Evolutionary conservation across 1,139 yeast species (phyloP).

Genomic region (Debaryomycetaceae sp.): DNA sequence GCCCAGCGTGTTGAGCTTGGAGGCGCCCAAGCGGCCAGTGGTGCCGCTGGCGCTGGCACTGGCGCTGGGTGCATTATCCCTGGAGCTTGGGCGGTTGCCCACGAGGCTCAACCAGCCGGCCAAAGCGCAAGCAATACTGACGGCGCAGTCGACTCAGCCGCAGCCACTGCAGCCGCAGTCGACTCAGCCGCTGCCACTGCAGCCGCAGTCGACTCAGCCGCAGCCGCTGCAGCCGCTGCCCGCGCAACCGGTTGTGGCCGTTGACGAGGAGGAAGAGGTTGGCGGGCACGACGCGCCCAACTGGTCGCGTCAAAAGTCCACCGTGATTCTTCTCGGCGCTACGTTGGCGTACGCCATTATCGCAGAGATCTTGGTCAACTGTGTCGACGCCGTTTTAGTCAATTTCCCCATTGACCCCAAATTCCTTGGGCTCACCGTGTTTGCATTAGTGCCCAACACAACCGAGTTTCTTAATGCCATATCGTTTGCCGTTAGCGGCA

Average conservation of each 20-base stretch:
- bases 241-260: too few species aligned
- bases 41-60: not conserved
- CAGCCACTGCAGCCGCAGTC: too few species aligned
- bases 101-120: too few species aligned
- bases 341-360: slow-evolving; percentile 85
- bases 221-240: too few species aligned
- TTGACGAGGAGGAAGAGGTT: slow-evolving; percentile 30
- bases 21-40: slow-evolving; percentile 13
- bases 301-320: slow-evolving; percentile 86
- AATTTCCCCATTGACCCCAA: slow-evolving; percentile 81
- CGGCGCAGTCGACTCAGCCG: too few species aligned
- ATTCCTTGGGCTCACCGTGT: slow-evolving; percentile 86
- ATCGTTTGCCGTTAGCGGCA: slow-evolving; percentile 93
- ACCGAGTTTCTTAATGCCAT: slow-evolving; percentile 97
- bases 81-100: too few species aligned
- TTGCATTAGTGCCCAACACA: slow-evolving; percentile 94
- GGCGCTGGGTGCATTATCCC: not conserved
- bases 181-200: too few species aligned
- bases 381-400: slow-evolving; percentile 83
- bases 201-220: too few species aligned
- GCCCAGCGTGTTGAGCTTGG: slow-evolving; percentile 32
- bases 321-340: slow-evolving; percentile 79
- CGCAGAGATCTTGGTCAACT: slow-evolving; percentile 91
- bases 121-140: too few species aligned
- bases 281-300: slow-evolving; percentile 97